Evolutionary conservation across 805 yeast species (phyloP).

Genomic region (Saccharomyces paradoxus): DNA sequence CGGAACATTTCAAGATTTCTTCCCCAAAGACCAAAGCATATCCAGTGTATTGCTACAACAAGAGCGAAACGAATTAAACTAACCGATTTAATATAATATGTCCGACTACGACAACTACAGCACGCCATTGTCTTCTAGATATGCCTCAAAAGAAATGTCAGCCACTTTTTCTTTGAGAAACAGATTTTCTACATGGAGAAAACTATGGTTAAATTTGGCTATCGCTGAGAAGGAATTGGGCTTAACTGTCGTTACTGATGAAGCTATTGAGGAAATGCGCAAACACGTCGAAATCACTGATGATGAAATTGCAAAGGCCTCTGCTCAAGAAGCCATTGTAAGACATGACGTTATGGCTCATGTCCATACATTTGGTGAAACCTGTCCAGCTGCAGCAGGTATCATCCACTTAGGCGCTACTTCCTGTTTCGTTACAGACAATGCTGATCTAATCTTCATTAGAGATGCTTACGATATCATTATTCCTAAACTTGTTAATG

Average conservation of each 20-base stretch:
- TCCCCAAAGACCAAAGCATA: background rate
- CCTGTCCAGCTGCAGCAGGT: constrained; percentile 94
- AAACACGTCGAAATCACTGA: constrained; percentile 76
- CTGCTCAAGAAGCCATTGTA: constrained; percentile 91
- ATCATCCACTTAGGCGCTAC: constrained; percentile 98
- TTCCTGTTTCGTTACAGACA: constrained; percentile 94
- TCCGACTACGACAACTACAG: constrained; percentile 61
- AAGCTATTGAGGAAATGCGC: constrained; percentile 83
- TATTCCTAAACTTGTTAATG: constrained; percentile 92
- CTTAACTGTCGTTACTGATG: constrained; percentile 72
- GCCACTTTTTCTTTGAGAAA: constrained; percentile 83
- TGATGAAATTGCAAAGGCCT: constrained; percentile 83
- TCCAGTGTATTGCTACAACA: background rate
- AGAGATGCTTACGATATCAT: constrained; percentile 91
- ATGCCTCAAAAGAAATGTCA: constrained; percentile 97
- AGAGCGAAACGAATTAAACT: background rate
- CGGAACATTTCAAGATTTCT: background rate
- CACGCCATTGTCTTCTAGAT: constrained; percentile 92
- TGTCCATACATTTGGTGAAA: constrained; percentile 88
- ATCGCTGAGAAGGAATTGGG: constrained; percentile 93
- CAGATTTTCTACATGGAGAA: constrained; percentile 97
- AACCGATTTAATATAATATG: constrained; percentile 12
- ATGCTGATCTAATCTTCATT: constrained; percentile 92
- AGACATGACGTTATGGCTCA: constrained; percentile 99
- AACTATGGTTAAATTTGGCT: constrained; percentile 90